phyloP scores from a whole-genome alignment of 2,329 filamentous ascomycete genomes.

The Cordyceps tenuipes region DNA sequence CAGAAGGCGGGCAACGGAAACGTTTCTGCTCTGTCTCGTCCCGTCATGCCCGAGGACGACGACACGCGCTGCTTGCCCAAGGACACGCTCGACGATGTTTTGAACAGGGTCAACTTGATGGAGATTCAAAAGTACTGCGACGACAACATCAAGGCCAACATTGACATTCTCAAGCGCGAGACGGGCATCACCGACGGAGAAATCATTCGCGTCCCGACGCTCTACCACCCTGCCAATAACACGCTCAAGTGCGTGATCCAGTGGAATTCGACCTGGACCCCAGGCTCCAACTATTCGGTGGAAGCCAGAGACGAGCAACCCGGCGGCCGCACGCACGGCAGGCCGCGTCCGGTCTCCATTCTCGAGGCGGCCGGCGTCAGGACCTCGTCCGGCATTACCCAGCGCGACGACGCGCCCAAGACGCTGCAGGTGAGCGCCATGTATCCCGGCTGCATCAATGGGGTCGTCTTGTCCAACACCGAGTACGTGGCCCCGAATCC shows the following conservation, averaged over 20 bases:
- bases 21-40: constrained; percentile 15
- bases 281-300: too few relatives aligned
- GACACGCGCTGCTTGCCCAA: constrained; percentile 11
- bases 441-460: constrained; percentile 14
- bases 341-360: too few relatives aligned
- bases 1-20: constrained; percentile 14
- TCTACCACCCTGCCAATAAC: neutral
- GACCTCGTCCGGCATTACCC: too few relatives aligned
- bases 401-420: too few relatives aligned
- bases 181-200: constrained; percentile 19
- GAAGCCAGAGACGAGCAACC: too few relatives aligned
- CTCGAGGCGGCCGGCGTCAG: too few relatives aligned
- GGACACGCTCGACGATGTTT: constrained; percentile 15
- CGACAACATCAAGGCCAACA: constrained; percentile 17
- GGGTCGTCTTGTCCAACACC: constrained; percentile 16
- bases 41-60: neutral
- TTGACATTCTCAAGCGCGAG: constrained; percentile 18
- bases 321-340: too few relatives aligned
- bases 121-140: constrained; percentile 12
- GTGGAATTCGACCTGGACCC: constrained; percentile 11
- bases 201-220: constrained; percentile 17
- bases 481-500: constrained; percentile 3
- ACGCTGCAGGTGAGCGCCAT: too few relatives aligned
- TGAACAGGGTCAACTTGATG: constrained; percentile 13
- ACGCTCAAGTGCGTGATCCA: too few relatives aligned